Evolutionary conservation across 225 moss, liverwort and hornwort species (phyloP).

Genomic region (Physcomitrium patens): DNA sequence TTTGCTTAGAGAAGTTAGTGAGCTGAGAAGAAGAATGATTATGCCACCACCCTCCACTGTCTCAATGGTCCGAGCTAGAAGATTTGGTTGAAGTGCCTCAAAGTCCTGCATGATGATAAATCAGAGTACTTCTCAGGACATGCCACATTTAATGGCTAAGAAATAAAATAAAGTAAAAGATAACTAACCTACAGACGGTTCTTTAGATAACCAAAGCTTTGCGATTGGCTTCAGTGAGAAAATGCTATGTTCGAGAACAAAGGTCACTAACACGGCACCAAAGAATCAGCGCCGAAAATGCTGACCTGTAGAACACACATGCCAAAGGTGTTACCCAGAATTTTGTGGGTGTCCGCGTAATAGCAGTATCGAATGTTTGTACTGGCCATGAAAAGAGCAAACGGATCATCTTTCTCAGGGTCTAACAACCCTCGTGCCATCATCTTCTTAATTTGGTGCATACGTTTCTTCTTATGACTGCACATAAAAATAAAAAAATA

Average conservation of each 20-base stretch:
- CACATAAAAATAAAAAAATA: too few relatives aligned
- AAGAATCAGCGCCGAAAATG: constrained; percentile 23
- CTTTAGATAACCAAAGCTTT: background rate
- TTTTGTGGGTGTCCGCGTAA: constrained; percentile 95
- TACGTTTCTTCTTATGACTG: constrained; percentile 98
- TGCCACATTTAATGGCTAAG: constrained; percentile 4
- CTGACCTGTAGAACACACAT: constrained; percentile 97
- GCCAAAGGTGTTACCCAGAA: constrained; percentile 93
- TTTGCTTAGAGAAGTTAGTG: constrained; percentile 86
- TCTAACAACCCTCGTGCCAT: constrained; percentile 92
- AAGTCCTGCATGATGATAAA: constrained; percentile 81
- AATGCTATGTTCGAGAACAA: background rate
- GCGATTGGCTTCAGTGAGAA: constrained; percentile 11
- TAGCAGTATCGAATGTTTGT: constrained; percentile 96
- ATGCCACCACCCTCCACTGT: constrained; percentile 98
- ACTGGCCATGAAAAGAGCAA: constrained; percentile 91
- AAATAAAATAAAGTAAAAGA: constrained; percentile 8
- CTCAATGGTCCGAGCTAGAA: constrained; percentile 90
- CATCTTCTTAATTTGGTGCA: constrained; percentile 99
- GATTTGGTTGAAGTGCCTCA: constrained; percentile 91
- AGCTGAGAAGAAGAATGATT: constrained; percentile 81
- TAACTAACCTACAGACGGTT: background rate
- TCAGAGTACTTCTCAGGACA: constrained; percentile 39
- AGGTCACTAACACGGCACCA: constrained; percentile 1
- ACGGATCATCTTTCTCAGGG: constrained; percentile 94